Evolutionary conservation across 495 filamentous ascomycete genomes (phyloP).

Genomic region (Penicillium verhagenii): DNA sequence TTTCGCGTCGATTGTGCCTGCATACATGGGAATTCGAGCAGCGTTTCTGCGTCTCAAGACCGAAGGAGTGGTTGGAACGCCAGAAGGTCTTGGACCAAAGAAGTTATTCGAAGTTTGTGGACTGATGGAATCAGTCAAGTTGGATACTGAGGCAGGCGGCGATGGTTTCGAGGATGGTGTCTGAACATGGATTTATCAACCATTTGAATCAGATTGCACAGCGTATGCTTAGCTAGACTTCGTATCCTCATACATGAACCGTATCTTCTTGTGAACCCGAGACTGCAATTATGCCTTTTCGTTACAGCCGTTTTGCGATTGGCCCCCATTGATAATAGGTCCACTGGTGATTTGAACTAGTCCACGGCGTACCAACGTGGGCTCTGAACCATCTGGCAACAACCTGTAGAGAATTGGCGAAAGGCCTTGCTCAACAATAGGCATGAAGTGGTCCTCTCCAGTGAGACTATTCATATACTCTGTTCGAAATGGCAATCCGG

Average conservation of each 20-base stretch:
- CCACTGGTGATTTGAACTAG: constrained; percentile 1
- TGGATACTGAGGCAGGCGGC: constrained; percentile 57
- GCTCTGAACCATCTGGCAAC: not conserved
- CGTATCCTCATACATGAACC: constrained; percentile 2
- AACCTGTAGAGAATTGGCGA: constrained; percentile 14
- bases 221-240: not conserved
- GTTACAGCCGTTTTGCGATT: not conserved
- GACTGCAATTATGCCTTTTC: not conserved
- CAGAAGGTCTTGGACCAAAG: constrained; percentile 45
- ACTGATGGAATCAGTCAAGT: constrained; percentile 53
- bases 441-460: not conserved
- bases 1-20: constrained; percentile 49
- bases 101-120: constrained; percentile 60
- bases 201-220: not conserved
- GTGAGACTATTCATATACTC: constrained; percentile 8
- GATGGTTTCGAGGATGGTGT: constrained; percentile 44
- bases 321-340: not conserved
- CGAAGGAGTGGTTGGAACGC: constrained; percentile 48
- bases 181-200: constrained; percentile 7
- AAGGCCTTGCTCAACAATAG: constrained; percentile 1
- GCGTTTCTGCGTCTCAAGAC: constrained; percentile 45
- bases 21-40: constrained; percentile 51
- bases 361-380: constrained; percentile 7
- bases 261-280: too few species aligned
- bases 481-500: not conserved